These are phyloP conservation scores for Veloporphyrellus conicus DNA, from an alignment of 1,284 basidiomycete genomes.

Conservation along the genomic window DNA sequence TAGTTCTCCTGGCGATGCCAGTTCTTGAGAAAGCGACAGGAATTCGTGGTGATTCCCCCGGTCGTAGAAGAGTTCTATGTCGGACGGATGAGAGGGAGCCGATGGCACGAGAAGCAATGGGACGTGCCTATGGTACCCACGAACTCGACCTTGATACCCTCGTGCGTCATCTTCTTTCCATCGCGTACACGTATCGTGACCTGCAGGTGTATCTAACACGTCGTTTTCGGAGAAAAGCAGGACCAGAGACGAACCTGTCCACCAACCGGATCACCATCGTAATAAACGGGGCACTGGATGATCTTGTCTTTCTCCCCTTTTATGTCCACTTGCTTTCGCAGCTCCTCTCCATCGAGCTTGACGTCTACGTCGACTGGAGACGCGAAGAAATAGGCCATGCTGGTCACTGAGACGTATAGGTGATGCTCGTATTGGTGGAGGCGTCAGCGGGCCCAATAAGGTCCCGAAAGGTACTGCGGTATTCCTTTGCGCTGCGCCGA, in stretches of 20 bases:
- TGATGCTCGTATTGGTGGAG: too few relatives aligned
- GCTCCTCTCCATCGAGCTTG: slow-evolving; percentile 81
- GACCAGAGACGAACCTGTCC: slow-evolving; percentile 66
- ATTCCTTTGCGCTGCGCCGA: neutral
- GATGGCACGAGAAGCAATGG: neutral
- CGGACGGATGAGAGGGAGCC: neutral
- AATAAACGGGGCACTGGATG: slow-evolving; percentile 87
- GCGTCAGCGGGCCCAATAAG: too few relatives aligned
- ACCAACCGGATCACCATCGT: slow-evolving; percentile 86
- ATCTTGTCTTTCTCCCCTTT: slow-evolving; percentile 78
- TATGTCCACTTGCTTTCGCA: slow-evolving; percentile 72
- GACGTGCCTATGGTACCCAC: slow-evolving; percentile 88
- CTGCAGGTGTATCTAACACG: slow-evolving; percentile 39
- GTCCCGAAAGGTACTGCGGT: neutral
- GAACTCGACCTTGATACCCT: slow-evolving; percentile 97
- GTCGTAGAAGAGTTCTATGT: slow-evolving; percentile 85
- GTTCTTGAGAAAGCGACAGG: slow-evolving; percentile 89
- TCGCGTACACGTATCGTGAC: slow-evolving; percentile 86
- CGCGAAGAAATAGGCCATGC: slow-evolving; percentile 84
- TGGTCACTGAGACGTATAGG: neutral
- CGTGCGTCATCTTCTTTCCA: slow-evolving; percentile 92
- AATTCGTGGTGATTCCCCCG: slow-evolving; percentile 98
- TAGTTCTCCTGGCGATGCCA: slow-evolving; percentile 92
- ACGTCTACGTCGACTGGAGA: slow-evolving; percentile 91
- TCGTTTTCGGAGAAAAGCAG: neutral